phyloP scores from a whole-genome alignment of 192 early-diverging fungal genomes.

The Podila epigama region DNA sequence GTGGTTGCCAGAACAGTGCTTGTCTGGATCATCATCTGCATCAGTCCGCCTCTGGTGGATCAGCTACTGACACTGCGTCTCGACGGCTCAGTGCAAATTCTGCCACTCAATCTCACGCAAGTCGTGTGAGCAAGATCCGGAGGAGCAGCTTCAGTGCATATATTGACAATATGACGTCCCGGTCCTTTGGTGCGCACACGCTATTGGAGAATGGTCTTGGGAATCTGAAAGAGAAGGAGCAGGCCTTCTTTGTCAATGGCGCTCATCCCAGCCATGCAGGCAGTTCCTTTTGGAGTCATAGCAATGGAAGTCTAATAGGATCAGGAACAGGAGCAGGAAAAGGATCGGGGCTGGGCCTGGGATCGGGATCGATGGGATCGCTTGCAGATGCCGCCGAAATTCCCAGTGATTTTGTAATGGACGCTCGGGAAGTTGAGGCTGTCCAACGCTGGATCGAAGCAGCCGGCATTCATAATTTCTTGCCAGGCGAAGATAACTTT shows the following conservation, averaged over 20 bases:
- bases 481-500: constrained; percentile 52
- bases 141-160: constrained; percentile 43
- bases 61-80: neutral
- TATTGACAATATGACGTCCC: constrained; percentile 33
- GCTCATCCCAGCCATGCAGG: constrained; percentile 8
- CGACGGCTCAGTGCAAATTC: constrained; percentile 13
- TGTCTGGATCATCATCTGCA: constrained; percentile 18
- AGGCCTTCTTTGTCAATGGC: constrained; percentile 12
- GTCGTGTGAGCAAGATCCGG: constrained; percentile 7
- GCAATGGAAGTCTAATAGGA: neutral
- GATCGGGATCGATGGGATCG: constrained; percentile 2
- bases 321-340: too few species aligned
- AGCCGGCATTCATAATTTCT: constrained; percentile 43
- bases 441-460: constrained; percentile 46
- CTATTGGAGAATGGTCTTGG: constrained; percentile 28
- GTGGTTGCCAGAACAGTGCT: constrained; percentile 11
- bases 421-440: constrained; percentile 33
- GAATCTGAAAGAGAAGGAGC: constrained; percentile 31
- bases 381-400: constrained; percentile 8
- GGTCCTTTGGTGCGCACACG: constrained; percentile 15
- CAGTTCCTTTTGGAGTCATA: constrained; percentile 7
- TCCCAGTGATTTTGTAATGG: constrained; percentile 30
- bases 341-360: too few species aligned
- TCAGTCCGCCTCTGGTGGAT: constrained; percentile 1
- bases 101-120: neutral